These are phyloP conservation scores for Peltaster fructicola DNA, from an alignment of 2,329 filamentous ascomycete species.

Conservation along the genomic window DNA sequence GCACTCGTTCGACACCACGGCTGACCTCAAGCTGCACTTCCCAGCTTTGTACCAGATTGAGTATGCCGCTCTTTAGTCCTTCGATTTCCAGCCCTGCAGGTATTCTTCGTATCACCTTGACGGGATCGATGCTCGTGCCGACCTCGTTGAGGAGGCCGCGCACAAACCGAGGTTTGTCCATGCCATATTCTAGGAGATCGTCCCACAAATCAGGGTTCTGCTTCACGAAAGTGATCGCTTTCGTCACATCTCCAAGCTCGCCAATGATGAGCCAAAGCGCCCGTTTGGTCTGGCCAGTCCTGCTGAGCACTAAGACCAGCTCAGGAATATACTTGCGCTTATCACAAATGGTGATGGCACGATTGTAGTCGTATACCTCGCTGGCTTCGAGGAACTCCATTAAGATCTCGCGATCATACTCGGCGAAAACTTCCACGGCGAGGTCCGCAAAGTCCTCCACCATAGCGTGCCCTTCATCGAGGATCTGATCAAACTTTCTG, in stretches of 20 bases:
- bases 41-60: constrained; percentile 84
- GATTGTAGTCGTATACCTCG: constrained; percentile 65
- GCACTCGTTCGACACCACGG: constrained; percentile 69
- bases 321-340: constrained; percentile 67
- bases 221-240: constrained; percentile 88
- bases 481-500: constrained; percentile 13
- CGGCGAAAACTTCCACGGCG: constrained; percentile 69
- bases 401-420: constrained; percentile 60
- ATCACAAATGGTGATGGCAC: constrained; percentile 63
- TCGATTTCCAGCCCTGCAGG: constrained; percentile 87
- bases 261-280: constrained; percentile 89
- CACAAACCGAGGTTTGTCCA: constrained; percentile 95
- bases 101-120: constrained; percentile 75
- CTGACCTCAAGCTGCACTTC: constrained; percentile 90
- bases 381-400: constrained; percentile 83
- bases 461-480: constrained; percentile 44
- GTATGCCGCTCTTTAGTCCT: constrained; percentile 71
- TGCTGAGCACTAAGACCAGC: constrained; percentile 87
- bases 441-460: constrained; percentile 74
- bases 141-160: constrained; percentile 82
- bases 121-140: constrained; percentile 82
- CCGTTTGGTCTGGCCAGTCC: constrained; percentile 83
- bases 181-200: constrained; percentile 82
- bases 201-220: constrained; percentile 89
- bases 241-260: constrained; percentile 74